Conservation (phyloP, 1,284 basidiomycete genomes). For the Apiotrichum siamense region DNA sequence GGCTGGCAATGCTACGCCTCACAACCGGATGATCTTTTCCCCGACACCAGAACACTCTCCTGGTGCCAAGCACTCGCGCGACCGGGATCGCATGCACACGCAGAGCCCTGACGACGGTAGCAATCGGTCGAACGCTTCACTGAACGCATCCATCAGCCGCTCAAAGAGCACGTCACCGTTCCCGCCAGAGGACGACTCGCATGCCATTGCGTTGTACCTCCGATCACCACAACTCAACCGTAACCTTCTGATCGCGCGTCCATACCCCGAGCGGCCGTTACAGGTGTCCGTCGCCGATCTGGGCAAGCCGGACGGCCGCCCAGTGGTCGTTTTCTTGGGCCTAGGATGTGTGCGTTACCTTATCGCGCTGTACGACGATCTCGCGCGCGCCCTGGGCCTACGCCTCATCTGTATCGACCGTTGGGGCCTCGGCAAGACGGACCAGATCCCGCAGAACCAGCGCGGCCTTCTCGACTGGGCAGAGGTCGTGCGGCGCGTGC, state of each 20-base stretch:
- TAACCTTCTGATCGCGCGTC: slow-evolving; percentile 66
- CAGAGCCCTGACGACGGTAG: slow-evolving; percentile 3
- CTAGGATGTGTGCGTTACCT: slow-evolving; percentile 90
- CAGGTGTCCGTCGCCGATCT: slow-evolving; percentile 91
- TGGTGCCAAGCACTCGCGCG: not conserved
- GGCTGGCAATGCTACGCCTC: not conserved
- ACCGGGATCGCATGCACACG: not conserved
- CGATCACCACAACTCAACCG: slow-evolving; percentile 78
- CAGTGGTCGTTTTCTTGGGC: slow-evolving; percentile 85
- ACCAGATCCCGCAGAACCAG: slow-evolving; percentile 61
- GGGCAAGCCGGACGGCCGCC: slow-evolving; percentile 71
- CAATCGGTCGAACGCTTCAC: slow-evolving; percentile 7
- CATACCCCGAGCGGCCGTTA: slow-evolving; percentile 59
- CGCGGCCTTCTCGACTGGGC: slow-evolving; percentile 86
- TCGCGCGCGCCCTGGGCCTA: slow-evolving; percentile 79
- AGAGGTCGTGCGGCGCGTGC: slow-evolving; percentile 77
- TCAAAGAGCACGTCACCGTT: slow-evolving; percentile 9
- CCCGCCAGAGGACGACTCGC: slow-evolving; percentile 17
- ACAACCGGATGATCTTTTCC: not conserved
- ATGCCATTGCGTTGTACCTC: slow-evolving; percentile 55
- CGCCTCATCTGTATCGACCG: slow-evolving; percentile 91
- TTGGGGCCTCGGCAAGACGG: slow-evolving; percentile 85
- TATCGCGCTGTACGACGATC: slow-evolving; percentile 90
- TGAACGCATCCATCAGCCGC: slow-evolving; percentile 3
- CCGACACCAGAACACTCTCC: slow-evolving; percentile 11